A percentile compares a stretch with the other conserved stretches of the same genome.
phyloP scores from a whole-genome alignment of 2,329 filamentous ascomycete species.

The Aspergillus pseudonomiae region DNA sequence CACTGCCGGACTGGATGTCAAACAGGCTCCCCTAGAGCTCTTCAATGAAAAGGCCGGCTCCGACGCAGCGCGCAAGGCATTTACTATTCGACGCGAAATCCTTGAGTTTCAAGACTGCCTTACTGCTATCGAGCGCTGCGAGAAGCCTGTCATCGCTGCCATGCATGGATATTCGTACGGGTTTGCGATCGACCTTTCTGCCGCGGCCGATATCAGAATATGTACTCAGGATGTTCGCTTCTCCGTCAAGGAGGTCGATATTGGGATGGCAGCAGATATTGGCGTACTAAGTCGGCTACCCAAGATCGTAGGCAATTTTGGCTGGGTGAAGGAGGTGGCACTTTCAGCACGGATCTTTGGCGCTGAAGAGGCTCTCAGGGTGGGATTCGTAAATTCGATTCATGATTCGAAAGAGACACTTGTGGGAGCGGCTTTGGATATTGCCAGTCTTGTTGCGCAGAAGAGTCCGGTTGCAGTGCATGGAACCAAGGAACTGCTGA shows the following conservation, averaged over 20 bases:
- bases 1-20: conserved; percentile 81
- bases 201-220: conserved; percentile 48
- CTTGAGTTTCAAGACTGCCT: conserved; percentile 80
- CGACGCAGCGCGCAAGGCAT: conserved; percentile 69
- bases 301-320: conserved; percentile 49
- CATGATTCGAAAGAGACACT: conserved; percentile 61
- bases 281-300: conserved; percentile 51
- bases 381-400: conserved; percentile 48
- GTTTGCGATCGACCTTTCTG: conserved; percentile 68
- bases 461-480: conserved; percentile 90
- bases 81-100: conserved; percentile 67
- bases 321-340: conserved; percentile 54
- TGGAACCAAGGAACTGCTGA: conserved; percentile 83
- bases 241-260: conserved; percentile 54
- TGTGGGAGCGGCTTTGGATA: conserved; percentile 63
- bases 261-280: conserved; percentile 54
- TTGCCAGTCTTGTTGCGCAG: conserved; percentile 67
- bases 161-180: conserved; percentile 79
- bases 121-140: conserved; percentile 76
- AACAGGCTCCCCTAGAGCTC: conserved; percentile 63
- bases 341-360: conserved; percentile 48
- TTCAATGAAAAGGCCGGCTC: conserved; percentile 39
- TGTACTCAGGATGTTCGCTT: conserved; percentile 41
- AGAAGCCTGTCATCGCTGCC: conserved; percentile 86
- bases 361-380: conserved; percentile 47